These are phyloP conservation scores for Selenicereus undatus DNA, from an alignment of 148 eudicot species.

Conservation along the genomic window DNA sequence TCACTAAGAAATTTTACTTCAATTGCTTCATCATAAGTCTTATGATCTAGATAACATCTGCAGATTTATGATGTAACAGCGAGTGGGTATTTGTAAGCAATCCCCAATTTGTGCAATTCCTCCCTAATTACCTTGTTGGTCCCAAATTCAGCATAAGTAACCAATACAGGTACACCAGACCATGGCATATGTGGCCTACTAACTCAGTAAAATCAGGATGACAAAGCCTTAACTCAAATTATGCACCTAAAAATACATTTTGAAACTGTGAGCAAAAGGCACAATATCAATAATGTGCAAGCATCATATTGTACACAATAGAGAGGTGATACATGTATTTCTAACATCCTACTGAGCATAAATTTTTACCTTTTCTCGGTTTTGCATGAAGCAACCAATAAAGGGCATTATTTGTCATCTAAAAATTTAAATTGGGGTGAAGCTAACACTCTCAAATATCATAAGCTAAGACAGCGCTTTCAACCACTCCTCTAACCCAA, in stretches of 20 bases:
- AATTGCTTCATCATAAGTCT: no score
- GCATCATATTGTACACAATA: slow-evolving; percentile 19
- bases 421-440: background rate
- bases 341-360: background rate
- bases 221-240: no score
- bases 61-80: no score
- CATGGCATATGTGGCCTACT: no score
- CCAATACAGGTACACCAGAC: no score
- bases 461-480: slow-evolving; percentile 17
- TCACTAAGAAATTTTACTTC: no score
- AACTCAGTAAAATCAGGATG: no score
- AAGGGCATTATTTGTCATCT: slow-evolving; percentile 1
- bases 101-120: no score
- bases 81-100: no score
- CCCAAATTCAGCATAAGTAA: no score
- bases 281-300: slow-evolving; percentile 6
- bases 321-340: background rate
- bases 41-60: no score
- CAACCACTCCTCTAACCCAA: slow-evolving; percentile 60
- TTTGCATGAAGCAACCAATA: background rate
- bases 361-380: background rate
- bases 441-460: background rate
- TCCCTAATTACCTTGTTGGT: no score
- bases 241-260: background rate
- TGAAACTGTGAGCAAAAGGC: background rate